phyloP scores from a whole-genome alignment of 2,329 filamentous ascomycete species.

The Xylariaceae sp. region DNA sequence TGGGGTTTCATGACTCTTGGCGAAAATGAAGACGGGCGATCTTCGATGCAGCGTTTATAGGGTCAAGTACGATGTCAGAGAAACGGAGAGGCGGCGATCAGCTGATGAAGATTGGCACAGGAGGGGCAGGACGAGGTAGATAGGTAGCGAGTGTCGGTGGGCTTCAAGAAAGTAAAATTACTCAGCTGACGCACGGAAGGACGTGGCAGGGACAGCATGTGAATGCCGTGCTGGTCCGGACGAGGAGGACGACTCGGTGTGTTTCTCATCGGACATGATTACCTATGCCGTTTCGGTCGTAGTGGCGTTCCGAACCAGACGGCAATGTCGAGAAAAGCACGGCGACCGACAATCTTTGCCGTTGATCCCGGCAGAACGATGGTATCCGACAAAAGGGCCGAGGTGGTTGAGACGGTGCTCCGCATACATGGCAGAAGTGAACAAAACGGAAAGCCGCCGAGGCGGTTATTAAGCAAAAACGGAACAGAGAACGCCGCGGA shows the following conservation, averaged over 20 bases:
- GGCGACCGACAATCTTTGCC: constrained; percentile 2
- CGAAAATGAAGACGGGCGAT: background rate
- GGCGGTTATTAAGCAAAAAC: constrained; percentile 5
- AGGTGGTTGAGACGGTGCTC: constrained; percentile 6
- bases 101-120: background rate
- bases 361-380: background rate
- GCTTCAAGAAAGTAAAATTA: constrained; percentile 3
- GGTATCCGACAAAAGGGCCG: constrained; percentile 5
- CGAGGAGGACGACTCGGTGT: constrained; percentile 39
- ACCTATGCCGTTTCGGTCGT: constrained; percentile 17
- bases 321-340: constrained; percentile 1
- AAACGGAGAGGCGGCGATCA: background rate
- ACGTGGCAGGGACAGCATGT: constrained; percentile 45
- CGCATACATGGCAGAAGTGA: constrained; percentile 12
- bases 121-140: background rate
- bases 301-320: constrained; percentile 7
- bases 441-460: constrained; percentile 1
- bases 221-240: constrained; percentile 39
- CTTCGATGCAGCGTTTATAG: background rate
- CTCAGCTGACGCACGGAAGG: constrained; percentile 47
- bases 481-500: constrained; percentile 1
- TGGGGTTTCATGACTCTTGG: background rate
- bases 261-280: constrained; percentile 45
- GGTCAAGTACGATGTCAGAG: background rate
- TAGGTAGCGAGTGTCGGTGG: constrained; percentile 3